These are phyloP conservation scores for Colletotrichum tabaci DNA, from an alignment of 2,329 filamentous ascomycete species.

Conservation along the genomic window DNA sequence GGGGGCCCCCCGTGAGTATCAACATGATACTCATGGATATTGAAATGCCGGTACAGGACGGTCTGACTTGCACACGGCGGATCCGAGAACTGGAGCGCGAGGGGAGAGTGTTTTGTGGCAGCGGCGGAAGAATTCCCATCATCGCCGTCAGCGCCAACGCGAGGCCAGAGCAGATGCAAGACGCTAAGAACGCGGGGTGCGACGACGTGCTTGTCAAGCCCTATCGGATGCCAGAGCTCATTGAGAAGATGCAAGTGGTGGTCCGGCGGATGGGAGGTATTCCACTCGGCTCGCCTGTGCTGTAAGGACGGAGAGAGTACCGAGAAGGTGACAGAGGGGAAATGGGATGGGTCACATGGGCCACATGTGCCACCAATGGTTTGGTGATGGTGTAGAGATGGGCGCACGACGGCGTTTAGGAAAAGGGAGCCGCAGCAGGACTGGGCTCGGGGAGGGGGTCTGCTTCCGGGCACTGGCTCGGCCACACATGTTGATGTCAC, in stretches of 20 bases:
- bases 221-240: conserved; percentile 74
- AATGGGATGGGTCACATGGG: conserved; percentile 16
- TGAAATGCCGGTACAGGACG: conserved; percentile 83
- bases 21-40: conserved; percentile 82
- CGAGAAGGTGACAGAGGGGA: background rate
- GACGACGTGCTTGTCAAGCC: conserved; percentile 82
- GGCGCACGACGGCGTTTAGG: conserved; percentile 29
- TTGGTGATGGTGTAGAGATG: conserved; percentile 27
- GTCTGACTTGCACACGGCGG: conserved; percentile 74
- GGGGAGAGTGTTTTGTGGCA: conserved; percentile 62
- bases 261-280: conserved; percentile 51
- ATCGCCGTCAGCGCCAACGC: conserved; percentile 80
- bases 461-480: conserved; percentile 24
- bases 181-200: conserved; percentile 66
- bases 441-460: conserved; percentile 28
- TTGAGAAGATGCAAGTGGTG: conserved; percentile 71
- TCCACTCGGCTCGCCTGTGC: conserved; percentile 31
- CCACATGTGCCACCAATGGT: conserved; percentile 27
- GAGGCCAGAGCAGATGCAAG: conserved; percentile 71
- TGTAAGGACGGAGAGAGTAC: background rate
- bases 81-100: conserved; percentile 74
- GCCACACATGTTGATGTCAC: conserved; percentile 22
- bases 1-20: conserved; percentile 54
- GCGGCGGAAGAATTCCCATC: conserved; percentile 70
- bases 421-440: conserved; percentile 29